phyloP scores from a whole-genome alignment of 176 grass and related monocot species.

The Stipa capillata region DNA sequence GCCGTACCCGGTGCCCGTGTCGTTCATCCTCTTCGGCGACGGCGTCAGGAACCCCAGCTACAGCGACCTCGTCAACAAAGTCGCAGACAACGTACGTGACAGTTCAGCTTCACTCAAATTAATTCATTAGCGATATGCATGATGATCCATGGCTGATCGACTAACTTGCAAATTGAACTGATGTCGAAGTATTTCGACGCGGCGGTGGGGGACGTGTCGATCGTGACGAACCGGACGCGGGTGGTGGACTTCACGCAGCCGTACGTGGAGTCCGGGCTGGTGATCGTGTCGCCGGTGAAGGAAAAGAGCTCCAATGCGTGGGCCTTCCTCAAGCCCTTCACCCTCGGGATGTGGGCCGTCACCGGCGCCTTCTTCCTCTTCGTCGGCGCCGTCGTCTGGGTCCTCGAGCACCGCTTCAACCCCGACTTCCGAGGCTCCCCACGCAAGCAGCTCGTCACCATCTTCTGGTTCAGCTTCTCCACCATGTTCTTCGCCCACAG shows the following conservation, averaged over 20 bases:
- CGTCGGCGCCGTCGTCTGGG: constrained; percentile 74
- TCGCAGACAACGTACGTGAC: constrained; percentile 50
- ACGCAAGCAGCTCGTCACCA: constrained; percentile 53
- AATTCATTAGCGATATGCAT: too few relatives aligned
- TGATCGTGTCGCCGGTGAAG: constrained; percentile 56
- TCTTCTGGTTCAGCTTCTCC: constrained; percentile 93
- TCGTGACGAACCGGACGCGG: constrained; percentile 61
- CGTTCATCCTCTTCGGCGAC: constrained; percentile 62
- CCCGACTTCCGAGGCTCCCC: constrained; percentile 59
- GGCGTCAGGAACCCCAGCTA: constrained; percentile 75
- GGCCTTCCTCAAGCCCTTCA: constrained; percentile 88
- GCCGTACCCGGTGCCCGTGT: constrained; percentile 57
- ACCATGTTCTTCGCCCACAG: constrained; percentile 85
- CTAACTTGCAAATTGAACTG: too few relatives aligned
- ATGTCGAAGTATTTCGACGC: constrained; percentile 67
- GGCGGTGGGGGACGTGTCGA: constrained; percentile 72
- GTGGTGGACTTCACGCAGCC: constrained; percentile 86
- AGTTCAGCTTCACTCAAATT: too few relatives aligned
- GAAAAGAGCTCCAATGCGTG: constrained; percentile 54
- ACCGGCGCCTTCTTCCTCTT: constrained; percentile 63
- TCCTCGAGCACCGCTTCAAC: constrained; percentile 76
- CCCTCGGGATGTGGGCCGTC: constrained; percentile 61
- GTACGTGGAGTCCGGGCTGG: constrained; percentile 68
- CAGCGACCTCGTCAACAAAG: constrained; percentile 43
- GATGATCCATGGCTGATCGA: too few relatives aligned